Base-by-base conservation (phyloP, 2,329 filamentous ascomycete species). In the Fusarium penzigii region DNA sequence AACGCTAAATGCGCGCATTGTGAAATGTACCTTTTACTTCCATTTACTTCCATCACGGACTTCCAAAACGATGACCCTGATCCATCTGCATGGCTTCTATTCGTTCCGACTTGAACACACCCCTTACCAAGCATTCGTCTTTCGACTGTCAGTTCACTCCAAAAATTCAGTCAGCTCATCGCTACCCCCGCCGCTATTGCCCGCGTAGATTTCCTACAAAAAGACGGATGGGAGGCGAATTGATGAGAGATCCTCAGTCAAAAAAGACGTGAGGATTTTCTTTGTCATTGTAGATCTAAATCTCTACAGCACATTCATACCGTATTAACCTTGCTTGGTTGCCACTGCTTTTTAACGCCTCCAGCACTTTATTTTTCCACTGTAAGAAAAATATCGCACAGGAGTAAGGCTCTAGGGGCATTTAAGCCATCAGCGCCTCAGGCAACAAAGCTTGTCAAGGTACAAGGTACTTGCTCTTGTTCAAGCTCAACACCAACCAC, bases 101-200 rank as follows among this genome's bases (percentile, higher is more conserved):
- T 64, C 62, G 62, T 38, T 44, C 43, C 44, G 36, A 25, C 42
- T 17, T 17, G 29, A 45, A 14, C 45, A 57, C 17, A 51, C 46
- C 52, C 52, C 48, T 64, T 59, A 64, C 59, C 62, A 64, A 64
- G 62, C 62, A 65, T 45, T 40, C 56, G 17, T 51, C 49, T 53
- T 51, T 39, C 44, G 49, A 39, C 38, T 47, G 47, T 64, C 56
- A 62, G 57, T 61, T 58, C 51, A 56, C 51, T 53, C 32, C 29
- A 43, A 41, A 47, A 39, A 55, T 49, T 59, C 56, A 58, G 63
- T 64, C 63, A 65, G 62, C 59, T 65, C 62, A 63, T 55, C 40
- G 41, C 29, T 13, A 16, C 52, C 40, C 49, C 52, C 55, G 54
- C 52, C 57, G 46, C 53, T 49, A 52, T 52, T 57, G 53, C 50